These are phyloP conservation scores for Plasmodium reichenowi DNA, from an alignment of 169 alveolate species.

Conservation along the genomic window DNA sequence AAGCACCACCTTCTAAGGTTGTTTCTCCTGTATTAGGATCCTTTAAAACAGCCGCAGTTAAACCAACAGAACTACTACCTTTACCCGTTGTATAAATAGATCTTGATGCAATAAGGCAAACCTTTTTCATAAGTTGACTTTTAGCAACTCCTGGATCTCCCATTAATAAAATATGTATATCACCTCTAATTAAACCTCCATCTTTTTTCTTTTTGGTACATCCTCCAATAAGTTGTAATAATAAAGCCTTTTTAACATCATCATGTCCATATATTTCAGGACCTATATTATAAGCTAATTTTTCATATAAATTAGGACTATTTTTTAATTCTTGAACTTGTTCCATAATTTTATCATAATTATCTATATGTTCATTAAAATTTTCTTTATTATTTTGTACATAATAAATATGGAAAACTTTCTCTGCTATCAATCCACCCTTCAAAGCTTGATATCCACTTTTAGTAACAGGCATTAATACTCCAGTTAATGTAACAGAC, in stretches of 20 bases:
- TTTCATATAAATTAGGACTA: conserved; percentile 90
- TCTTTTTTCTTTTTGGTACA: conserved; percentile 92
- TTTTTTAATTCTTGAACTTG: conserved; percentile 82
- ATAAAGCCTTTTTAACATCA: conserved; percentile 97
- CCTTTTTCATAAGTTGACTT: conserved; percentile 94
- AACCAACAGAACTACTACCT: conserved; percentile 98
- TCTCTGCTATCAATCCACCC: conserved; percentile 85
- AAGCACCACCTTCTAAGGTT: conserved; percentile 98
- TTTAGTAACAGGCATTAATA: conserved; percentile 90
- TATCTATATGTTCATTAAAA: conserved; percentile 74
- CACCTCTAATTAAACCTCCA: conserved; percentile 99
- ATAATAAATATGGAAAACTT: conserved; percentile 88
- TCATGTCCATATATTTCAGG: conserved; percentile 98
- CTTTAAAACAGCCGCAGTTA: conserved; percentile 98
- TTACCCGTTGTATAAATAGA: conserved; percentile 96
- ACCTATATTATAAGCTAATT: conserved; percentile 95
- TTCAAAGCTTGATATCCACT: conserved; percentile 84
- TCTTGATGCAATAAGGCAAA: conserved; percentile 91
- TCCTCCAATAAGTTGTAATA: conserved; percentile 95
- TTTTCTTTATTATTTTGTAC: conserved; percentile 89
- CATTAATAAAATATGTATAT: conserved; percentile 96
- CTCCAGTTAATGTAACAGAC: conserved; percentile 90
- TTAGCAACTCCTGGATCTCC: conserved; percentile 99
- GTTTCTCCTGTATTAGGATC: conserved; percentile 95
- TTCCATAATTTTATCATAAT: conserved; percentile 77